Evolutionary conservation across 2,329 filamentous ascomycete genomes (phyloP).

Genomic region (Botrytis fabae): DNA sequence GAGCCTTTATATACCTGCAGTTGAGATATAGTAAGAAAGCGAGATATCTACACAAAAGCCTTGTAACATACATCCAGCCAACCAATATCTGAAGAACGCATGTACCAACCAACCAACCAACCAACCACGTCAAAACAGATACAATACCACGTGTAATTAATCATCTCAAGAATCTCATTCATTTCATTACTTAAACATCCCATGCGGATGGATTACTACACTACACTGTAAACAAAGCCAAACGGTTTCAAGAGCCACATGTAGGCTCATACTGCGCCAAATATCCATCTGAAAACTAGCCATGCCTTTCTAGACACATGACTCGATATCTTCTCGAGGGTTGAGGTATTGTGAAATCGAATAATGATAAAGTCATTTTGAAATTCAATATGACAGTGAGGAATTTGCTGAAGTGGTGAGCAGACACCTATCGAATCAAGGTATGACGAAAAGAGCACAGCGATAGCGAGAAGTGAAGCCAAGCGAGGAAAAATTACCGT

Average conservation of each 20-base stretch:
- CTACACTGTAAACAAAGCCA: too few relatives aligned
- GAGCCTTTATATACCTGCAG: too few relatives aligned
- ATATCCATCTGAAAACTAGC: too few relatives aligned
- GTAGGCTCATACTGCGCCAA: too few relatives aligned
- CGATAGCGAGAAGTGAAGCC: background rate
- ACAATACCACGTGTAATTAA: background rate
- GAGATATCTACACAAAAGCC: background rate
- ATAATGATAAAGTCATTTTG: rapidly evolving
- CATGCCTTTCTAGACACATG: too few relatives aligned
- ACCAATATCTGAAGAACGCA: too few relatives aligned
- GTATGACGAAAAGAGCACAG: background rate
- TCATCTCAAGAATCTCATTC: background rate
- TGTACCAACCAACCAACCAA: too few relatives aligned
- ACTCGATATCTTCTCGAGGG: rapidly evolving
- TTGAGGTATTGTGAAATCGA: rapidly evolving
- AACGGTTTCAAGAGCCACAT: too few relatives aligned
- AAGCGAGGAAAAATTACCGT: background rate
- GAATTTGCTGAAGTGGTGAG: background rate
- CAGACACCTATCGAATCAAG: background rate
- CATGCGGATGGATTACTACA: background rate
- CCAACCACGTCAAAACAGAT: background rate
- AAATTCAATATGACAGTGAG: background rate
- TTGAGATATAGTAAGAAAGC: background rate
- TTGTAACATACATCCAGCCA: background rate
- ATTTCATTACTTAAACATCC: background rate